Conservation (phyloP, 495 filamentous ascomycete genomes). For the Neurospora discreta region DNA sequence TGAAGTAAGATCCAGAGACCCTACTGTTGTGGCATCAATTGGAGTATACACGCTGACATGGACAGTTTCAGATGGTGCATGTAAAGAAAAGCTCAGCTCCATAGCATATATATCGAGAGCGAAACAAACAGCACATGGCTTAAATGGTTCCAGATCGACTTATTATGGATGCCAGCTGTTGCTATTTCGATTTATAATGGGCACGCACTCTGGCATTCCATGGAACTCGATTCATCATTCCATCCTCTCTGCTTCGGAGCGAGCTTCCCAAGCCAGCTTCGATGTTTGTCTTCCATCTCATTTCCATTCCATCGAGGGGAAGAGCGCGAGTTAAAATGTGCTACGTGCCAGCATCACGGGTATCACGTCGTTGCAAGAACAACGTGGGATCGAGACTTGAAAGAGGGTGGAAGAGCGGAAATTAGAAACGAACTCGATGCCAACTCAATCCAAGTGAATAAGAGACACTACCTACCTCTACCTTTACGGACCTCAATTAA, state of each 20-base stretch:
- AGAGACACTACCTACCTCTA: too few relatives aligned
- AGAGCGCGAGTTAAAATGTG: background rate
- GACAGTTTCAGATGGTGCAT: background rate
- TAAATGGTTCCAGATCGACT: background rate
- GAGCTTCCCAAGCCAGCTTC: background rate
- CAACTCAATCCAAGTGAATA: background rate
- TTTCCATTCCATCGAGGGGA: background rate
- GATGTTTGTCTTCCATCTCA: background rate
- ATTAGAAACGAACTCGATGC: background rate
- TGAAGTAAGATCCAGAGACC: background rate
- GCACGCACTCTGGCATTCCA: background rate
- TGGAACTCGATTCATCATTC: background rate
- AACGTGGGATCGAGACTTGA: background rate
- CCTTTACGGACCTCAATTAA: background rate
- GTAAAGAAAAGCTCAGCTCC: background rate
- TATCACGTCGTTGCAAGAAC: background rate
- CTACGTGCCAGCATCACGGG: background rate
- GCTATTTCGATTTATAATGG: background rate
- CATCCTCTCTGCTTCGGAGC: background rate
- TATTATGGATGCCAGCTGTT: background rate
- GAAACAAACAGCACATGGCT: background rate
- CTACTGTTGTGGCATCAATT: background rate
- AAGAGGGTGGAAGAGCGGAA: background rate
- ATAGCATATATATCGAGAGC: background rate
- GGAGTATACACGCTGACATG: background rate